Evolutionary conservation across 2,329 filamentous ascomycete genomes (phyloP), one percentile per base, ranked within the genome.

Genomic region (Botrytis cinerea): DNA sequence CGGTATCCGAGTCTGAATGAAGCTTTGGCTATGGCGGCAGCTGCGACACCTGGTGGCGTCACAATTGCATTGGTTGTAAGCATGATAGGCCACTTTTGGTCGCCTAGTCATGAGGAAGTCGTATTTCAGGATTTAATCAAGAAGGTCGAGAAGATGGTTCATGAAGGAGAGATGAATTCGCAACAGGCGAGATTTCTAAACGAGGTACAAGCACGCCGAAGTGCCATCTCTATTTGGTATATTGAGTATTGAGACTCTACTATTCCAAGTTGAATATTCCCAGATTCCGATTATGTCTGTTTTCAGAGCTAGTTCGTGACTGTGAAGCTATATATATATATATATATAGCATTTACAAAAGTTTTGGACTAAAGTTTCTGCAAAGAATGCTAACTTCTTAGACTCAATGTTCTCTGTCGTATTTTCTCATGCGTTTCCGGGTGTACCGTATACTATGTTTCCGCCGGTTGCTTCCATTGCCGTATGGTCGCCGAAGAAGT

Each of bases 191-290:
- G 18, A 18, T 22, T 61, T 35, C 0, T 0, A n/a, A 61, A 25
- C 35, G 32, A 40, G 32, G 5, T 0, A 40, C 6, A 61, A 40
- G 48, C 22, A 25, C 0, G 4, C 0, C 5, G 4, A 4, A 14
- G 4, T 51, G 10, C 9, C 5, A 16, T 54, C 12, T 54, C 5
- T 28, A 25, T 1, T 54, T 18, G 14, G 25, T 8, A 54, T 54
- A 14, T 28, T 28, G 12, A 8, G n/a, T 2, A 3, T 54, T 6
- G n/a, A 28, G n/a, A 28, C n/a, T 54, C n/a, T 28, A 28, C 35
- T 45, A 45, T 16, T 45, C 14, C 16, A 3, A 2, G 2, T 28
- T 54, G n/a, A 16, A 54, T 8, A 16, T 16, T n/a, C 0, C 35
- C 7, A 18, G 16, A 40, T 61, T 40, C 22, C 16, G 25, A n/a